These are phyloP conservation scores for Neospora caninum DNA, from an alignment of 169 alveolate species.

Conservation along the genomic window DNA sequence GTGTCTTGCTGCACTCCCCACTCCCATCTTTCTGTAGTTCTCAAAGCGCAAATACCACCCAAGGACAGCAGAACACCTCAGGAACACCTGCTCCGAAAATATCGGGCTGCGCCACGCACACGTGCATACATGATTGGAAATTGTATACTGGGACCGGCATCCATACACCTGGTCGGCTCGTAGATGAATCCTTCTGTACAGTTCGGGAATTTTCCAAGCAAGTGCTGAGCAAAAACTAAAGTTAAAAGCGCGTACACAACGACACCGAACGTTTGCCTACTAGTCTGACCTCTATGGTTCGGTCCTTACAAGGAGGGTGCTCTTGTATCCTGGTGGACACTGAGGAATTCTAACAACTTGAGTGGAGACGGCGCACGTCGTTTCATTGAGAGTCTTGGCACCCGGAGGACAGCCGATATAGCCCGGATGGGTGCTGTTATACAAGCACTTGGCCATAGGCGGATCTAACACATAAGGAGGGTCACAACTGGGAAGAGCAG, in stretches of 20 bases:
- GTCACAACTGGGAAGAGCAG: constrained; percentile 20
- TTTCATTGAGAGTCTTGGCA: background rate
- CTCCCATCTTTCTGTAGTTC: constrained; percentile 2
- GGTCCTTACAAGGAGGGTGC: background rate
- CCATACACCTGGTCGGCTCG: no score
- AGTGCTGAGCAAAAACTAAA: no score
- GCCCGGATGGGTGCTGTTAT: constrained; percentile 16
- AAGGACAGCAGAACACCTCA: background rate
- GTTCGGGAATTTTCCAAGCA: no score
- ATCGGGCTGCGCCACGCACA: no score
- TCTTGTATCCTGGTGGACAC: background rate
- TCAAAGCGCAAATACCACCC: background rate
- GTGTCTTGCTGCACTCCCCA: constrained; percentile 19
- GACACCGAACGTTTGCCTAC: no score
- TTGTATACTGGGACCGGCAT: no score
- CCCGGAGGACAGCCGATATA: constrained; percentile 43
- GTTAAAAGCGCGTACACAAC: no score
- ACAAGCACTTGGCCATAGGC: constrained; percentile 8
- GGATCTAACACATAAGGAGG: constrained; percentile 33
- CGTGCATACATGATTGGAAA: no score
- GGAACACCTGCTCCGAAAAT: background rate
- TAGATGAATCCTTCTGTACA: no score
- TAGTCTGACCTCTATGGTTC: no score
- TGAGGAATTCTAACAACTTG: background rate
- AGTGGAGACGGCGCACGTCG: constrained; percentile 4